Conservation (phyloP, 2,329 filamentous ascomycete genomes). For the Blastomyces silverae region DNA sequence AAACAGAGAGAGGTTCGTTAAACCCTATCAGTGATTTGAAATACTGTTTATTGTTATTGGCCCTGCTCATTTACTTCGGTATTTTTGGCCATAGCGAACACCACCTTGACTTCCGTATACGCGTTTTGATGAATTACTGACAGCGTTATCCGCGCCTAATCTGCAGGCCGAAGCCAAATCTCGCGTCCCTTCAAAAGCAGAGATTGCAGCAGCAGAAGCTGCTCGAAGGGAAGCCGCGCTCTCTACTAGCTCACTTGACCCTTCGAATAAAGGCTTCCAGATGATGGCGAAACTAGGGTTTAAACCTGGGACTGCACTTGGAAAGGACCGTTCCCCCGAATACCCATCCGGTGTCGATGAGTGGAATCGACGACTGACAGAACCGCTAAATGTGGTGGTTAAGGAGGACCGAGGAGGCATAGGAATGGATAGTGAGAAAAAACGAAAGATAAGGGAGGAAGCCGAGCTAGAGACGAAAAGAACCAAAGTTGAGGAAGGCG, state of each 20-base stretch:
- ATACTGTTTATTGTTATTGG: constrained; percentile 40
- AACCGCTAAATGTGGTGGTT: constrained; percentile 68
- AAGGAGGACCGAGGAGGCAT: constrained; percentile 79
- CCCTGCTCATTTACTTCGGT: constrained; percentile 46
- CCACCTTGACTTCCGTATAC: not conserved
- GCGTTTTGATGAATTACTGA: constrained; percentile 13
- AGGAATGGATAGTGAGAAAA: constrained; percentile 74
- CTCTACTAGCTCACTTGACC: constrained; percentile 63
- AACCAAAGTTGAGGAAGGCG: constrained; percentile 57
- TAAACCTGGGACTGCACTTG: constrained; percentile 65
- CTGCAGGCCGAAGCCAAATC: constrained; percentile 59
- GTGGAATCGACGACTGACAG: constrained; percentile 45
- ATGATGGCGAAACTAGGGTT: constrained; percentile 99
- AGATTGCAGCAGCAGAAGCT: constrained; percentile 68
- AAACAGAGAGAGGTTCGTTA: constrained; percentile 45
- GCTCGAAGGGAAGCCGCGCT: constrained; percentile 68
- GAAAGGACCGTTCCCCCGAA: constrained; percentile 48
- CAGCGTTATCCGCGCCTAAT: constrained; percentile 13
- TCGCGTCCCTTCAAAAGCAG: constrained; percentile 66
- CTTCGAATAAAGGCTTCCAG: constrained; percentile 75
- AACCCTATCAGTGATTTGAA: constrained; percentile 5
- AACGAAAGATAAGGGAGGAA: constrained; percentile 64
- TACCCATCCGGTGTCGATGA: constrained; percentile 17
- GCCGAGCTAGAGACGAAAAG: constrained; percentile 54
- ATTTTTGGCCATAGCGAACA: constrained; percentile 1